phyloP scores from a whole-genome alignment of 202 grass and related monocot genomes.

The Setaria viridis region DNA sequence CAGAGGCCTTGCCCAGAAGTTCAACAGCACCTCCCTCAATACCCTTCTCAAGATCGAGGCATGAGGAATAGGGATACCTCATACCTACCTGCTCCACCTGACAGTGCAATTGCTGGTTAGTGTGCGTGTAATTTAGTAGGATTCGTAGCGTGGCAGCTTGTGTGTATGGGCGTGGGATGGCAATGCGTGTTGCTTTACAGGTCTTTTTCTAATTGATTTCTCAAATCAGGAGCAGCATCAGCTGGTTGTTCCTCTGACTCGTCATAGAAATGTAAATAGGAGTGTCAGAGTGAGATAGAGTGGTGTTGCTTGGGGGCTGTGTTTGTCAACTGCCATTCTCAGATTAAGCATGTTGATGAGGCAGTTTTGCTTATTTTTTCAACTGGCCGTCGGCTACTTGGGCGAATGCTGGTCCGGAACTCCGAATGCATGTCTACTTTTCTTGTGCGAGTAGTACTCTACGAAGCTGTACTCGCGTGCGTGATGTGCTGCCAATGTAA shows the following conservation, averaged over 20 bases:
- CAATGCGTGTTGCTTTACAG: not conserved
- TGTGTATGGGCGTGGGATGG: slow-evolving; percentile 22
- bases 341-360: slow-evolving; percentile 10
- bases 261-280: slow-evolving; percentile 54
- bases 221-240: slow-evolving; percentile 23
- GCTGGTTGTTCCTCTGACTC: slow-evolving; percentile 14
- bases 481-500: not conserved
- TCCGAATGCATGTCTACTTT: not conserved
- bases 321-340: not conserved
- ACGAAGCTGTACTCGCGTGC: not conserved
- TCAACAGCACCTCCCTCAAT: slow-evolving; percentile 98
- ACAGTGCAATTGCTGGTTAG: slow-evolving; percentile 10
- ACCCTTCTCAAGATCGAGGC: slow-evolving; percentile 84
- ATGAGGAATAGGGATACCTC: slow-evolving; percentile 37
- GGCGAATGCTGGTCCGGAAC: too few relatives aligned
- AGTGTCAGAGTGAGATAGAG: slow-evolving; percentile 24
- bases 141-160: slow-evolving; percentile 30
- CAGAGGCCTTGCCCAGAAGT: slow-evolving; percentile 85
- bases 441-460: not conserved
- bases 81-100: too few relatives aligned
- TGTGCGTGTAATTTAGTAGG: slow-evolving; percentile 49
- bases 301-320: slow-evolving; percentile 30
- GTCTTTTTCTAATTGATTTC: not conserved
- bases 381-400: not conserved
- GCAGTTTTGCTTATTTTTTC: not conserved